phyloP scores from a whole-genome alignment of 352 stramenopile genomes.

The Phytopythium mirpurense region DNA sequence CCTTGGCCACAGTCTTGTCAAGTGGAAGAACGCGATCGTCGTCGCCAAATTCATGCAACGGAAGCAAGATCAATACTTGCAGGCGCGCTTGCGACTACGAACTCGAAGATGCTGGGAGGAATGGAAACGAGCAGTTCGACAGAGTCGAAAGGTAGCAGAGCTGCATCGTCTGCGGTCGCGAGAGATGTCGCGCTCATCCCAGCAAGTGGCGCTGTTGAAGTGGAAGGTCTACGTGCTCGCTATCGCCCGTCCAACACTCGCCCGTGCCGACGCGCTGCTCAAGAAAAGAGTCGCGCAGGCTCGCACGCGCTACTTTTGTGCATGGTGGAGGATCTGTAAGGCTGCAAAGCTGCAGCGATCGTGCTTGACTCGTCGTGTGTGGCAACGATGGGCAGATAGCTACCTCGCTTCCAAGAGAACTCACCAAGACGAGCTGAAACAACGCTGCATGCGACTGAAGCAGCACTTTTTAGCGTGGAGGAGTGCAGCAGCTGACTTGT shows the following conservation, averaged over 20 bases:
- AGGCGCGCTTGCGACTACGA: not conserved
- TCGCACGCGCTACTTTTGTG: slow-evolving; percentile 11
- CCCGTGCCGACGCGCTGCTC: slow-evolving; percentile 11
- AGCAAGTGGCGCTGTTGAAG: slow-evolving; percentile 28
- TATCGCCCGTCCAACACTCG: slow-evolving; percentile 23
- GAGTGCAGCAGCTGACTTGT: slow-evolving; percentile 22
- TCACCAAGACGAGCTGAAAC: slow-evolving; percentile 14
- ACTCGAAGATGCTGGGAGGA: slow-evolving; percentile 12
- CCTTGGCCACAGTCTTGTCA: slow-evolving; percentile 19
- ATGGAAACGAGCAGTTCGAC: slow-evolving; percentile 19
- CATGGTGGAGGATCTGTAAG: slow-evolving; percentile 25
- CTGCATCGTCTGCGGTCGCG: slow-evolving; percentile 18
- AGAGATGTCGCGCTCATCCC: slow-evolving; percentile 10
- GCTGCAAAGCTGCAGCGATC: slow-evolving; percentile 15
- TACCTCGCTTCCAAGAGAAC: slow-evolving; percentile 14
- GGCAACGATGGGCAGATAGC: slow-evolving; percentile 27
- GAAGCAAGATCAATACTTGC: slow-evolving; percentile 4
- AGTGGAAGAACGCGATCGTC: slow-evolving; percentile 29
- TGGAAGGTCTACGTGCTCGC: slow-evolving; percentile 51
- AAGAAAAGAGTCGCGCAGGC: slow-evolving; percentile 3
- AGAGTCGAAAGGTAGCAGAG: slow-evolving; percentile 16
- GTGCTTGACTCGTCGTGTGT: slow-evolving; percentile 23
- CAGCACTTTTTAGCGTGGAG: slow-evolving; percentile 41
- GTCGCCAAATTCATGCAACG: slow-evolving; percentile 12
- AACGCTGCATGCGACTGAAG: slow-evolving; percentile 18